Evolutionary conservation across 2,329 filamentous ascomycete species (phyloP), one percentile per base, ranked within the genome.

Genomic region (Tolypocladium tropicale): DNA sequence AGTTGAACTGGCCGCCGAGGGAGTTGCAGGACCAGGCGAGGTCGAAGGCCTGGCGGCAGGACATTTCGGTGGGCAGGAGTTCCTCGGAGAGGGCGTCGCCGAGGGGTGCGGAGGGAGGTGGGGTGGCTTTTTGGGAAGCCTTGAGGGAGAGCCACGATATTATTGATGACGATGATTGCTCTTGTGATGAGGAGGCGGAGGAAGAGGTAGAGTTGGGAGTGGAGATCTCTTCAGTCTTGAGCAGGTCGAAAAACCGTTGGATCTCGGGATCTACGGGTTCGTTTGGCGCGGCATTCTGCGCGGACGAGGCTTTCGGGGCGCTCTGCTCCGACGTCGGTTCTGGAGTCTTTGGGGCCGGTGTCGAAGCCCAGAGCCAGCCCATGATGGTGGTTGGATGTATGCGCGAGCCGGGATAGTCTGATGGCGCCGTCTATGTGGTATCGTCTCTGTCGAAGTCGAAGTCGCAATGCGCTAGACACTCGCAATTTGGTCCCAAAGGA

Each of bases 1-100:
- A 85, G 65, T 89, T 91, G 78, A 92, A 96, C 70, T 97, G 92
- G 1, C 93, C 91, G 54, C 90, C 92, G 10, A 96, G 78, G 0
- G 88, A 90, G 69, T 94, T 89, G 80, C 94, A 99, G 78, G 93
- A 90, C 81, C 93, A 96, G 58, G 93, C 92, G 60, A 84, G 81
- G 76, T 99, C 94, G 75, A 99, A 97, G 63, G 91, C 88, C 59
- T 86, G 80, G 53, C 89, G 87, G 77, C 94, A 97, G 66, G 88
- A 92, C 86, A 97, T 94, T 54, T 80, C 83, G 46, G 84, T 85
- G 0, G 90, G 90, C 59, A 94, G 88, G 53, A 90, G 78, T 60
- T 85, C 82, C 61, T 89, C 83, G 62, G 85, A 81, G 57, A 88
- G 70, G 57, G 77, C 71, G 59, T 76, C 72, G 58, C 66, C 65